Evolutionary conservation across 2,329 filamentous ascomycete genomes (phyloP), one percentile per base, ranked within the genome.

Genomic region (Trichoderma sp.): DNA sequence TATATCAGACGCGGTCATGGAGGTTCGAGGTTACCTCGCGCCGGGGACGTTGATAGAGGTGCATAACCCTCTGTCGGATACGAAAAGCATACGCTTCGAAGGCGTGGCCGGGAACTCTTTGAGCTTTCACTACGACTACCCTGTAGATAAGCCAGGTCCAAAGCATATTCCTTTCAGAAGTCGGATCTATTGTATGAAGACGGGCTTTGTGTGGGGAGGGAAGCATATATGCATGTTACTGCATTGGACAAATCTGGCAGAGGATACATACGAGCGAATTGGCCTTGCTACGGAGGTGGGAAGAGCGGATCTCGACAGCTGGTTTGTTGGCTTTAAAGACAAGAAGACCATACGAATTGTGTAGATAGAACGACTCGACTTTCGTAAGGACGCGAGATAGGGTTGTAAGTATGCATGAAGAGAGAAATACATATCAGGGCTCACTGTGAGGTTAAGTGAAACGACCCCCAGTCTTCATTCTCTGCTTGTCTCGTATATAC

Each of bases 141-240:
- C 50, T 39, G 21, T 66, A 17, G 3, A 47, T 59, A n/a, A 34
- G n/a, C 52, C 54, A 28, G 64, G 64, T 15, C 39, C 55, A 28
- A 3, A 43, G 21, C 59, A 63, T 56, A 17, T 66, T 30, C 30
- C 45, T 10, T 54, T 57, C 1, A 51, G 48, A 26, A 45, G 41
- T n/a, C 39, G 7, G 34, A 45, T 66, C 6, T 66, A 41, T 10
- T 66, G 59, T 43, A 62, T 66, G 45, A 66, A 64, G 47, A 66
- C 64, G 19, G 64, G 64, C 2, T 66, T 66, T 24, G 59, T 66
- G 3, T 62, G 64, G 43, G 64, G 61, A 28, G 64, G 64, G 10
- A 52, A 62, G 34, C 64, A 66, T 58, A 55, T 66, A 15, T 66
- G 64, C 45, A 41, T 66, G 10, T 44, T 66, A 17, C 44, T 66